Evolutionary conservation across 1,139 yeast species (phyloP), one percentile per base, ranked within the genome.

Genomic region (Blastobotrys raffinosifermentans): DNA sequence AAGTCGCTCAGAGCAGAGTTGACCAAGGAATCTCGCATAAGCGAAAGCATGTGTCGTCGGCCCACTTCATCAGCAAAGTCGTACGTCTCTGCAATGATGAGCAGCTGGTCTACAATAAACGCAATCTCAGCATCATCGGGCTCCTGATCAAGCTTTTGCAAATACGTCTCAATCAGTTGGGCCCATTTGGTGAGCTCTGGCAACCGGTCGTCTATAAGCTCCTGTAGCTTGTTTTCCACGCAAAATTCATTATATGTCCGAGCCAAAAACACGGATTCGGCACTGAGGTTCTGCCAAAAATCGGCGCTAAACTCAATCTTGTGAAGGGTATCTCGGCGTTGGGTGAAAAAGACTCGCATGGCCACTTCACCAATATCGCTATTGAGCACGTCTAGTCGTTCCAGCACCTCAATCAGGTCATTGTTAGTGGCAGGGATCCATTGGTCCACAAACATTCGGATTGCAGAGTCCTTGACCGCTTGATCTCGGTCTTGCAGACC

Each of bases 1-100:
- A 66, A 57, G 32, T 79, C 84, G 3, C 70, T 56, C 18, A 84
- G 62, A 14, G 71, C 68, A 13, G 46, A 48, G 29, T 48, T 41
- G 5, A 51, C 47, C 17, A 59, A 46, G 4, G 51, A 49, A 11
- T 55, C 54, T 60, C 96, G 74, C 13, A 87, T 70, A 4, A 82
- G 73, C 38, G 77, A 81, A 31, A 86, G 63, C 77, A 86, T 80
- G 34, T 79, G 77, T 55, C 95, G 72, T 54, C 97, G 75, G 4
- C 97, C 96, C 35, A 84, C 75, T 58, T 89, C 96, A 62, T 91
- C 98, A 47, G 89, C 81, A 53, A 77, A 86, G 57, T 91, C 98
- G 54, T 80, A 83, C 26, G 75, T 75, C 31, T 72, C 72, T 0
- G 91, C 80, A 26, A 86, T 73, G 6, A 68, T 61, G 27, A 91